Conservation (phyloP, 2,329 filamentous ascomycete genomes). For the Plenodomus lindquistii region DNA sequence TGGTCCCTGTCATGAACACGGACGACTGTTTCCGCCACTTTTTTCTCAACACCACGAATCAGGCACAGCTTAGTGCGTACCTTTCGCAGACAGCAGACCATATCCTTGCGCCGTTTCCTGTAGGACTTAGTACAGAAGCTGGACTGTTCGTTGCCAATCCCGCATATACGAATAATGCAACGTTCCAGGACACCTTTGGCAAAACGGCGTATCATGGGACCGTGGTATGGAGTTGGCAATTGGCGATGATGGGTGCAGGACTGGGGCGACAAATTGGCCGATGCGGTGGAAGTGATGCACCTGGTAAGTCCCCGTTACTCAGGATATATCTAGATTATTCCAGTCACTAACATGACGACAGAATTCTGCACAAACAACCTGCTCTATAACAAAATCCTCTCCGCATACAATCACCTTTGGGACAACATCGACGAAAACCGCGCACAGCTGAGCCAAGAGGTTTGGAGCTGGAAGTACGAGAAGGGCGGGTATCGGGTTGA, state of each 20-base stretch:
- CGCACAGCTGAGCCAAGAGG: constrained; percentile 58
- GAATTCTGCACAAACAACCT: constrained; percentile 55
- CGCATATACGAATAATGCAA: constrained; percentile 55
- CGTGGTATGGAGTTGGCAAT: constrained; percentile 67
- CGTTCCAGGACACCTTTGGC: constrained; percentile 55
- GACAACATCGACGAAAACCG: constrained; percentile 62
- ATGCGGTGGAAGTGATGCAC: constrained; percentile 44
- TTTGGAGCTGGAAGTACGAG: constrained; percentile 65
- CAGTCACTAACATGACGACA: constrained; percentile 28
- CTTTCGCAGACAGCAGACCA: constrained; percentile 62
- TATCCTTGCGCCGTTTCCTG: constrained; percentile 61
- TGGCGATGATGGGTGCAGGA: constrained; percentile 67
- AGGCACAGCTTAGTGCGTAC: constrained; percentile 60
- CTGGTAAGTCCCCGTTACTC: constrained; percentile 5
- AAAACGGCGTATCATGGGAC: constrained; percentile 66
- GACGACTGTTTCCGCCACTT: constrained; percentile 68
- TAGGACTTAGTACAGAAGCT: constrained; percentile 60
- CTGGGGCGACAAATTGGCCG: constrained; percentile 61
- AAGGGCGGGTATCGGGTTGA: constrained; percentile 53
- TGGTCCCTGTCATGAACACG: constrained; percentile 64
- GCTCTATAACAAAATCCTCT: constrained; percentile 51
- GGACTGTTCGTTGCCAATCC: constrained; percentile 66
- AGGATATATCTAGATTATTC: not conserved
- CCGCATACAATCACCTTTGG: constrained; percentile 65
- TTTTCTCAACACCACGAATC: constrained; percentile 62